Percentiles rank a stretch among this genome's conserved stretches.
These are phyloP conservation scores for Diphasiastrum complanatum DNA, from an alignment of 83 land plant genomes.

Conservation along the genomic window DNA sequence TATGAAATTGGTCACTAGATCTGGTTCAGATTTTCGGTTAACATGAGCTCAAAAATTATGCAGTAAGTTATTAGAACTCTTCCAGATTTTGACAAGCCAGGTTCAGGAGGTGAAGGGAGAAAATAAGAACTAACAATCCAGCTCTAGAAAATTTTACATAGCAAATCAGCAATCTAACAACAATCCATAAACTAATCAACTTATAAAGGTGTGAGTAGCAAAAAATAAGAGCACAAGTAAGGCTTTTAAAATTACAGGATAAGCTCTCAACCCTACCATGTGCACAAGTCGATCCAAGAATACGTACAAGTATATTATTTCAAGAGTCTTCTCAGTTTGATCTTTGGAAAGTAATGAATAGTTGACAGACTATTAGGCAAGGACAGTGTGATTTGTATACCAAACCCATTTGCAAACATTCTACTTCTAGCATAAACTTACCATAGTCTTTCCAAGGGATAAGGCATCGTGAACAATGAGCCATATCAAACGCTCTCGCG, in stretches of 20 bases:
- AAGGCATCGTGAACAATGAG: conserved; percentile 39
- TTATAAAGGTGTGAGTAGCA: neutral
- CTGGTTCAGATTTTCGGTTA: neutral
- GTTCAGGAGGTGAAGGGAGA: no score
- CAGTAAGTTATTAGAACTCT: no score
- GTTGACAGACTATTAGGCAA: no score
- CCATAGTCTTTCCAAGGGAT: conserved; percentile 37
- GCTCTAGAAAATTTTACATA: neutral
- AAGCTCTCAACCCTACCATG: no score
- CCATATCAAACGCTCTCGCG: conserved; percentile 37
- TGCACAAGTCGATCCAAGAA: no score
- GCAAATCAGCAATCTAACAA: neutral
- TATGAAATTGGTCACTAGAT: neutral
- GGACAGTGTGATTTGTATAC: no score
- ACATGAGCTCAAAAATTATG: neutral
- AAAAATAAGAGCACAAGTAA: neutral
- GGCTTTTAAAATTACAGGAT: no score
- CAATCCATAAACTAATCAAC: neutral
- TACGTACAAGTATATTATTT: no score
- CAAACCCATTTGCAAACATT: no score
- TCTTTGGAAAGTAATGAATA: no score
- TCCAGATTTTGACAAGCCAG: neutral
- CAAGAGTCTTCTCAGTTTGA: no score
- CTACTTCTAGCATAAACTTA: conserved; percentile 16
- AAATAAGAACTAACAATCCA: no score